These are phyloP conservation scores for Viridothelium virens DNA, from an alignment of 495 filamentous ascomycete genomes.

Conservation along the genomic window DNA sequence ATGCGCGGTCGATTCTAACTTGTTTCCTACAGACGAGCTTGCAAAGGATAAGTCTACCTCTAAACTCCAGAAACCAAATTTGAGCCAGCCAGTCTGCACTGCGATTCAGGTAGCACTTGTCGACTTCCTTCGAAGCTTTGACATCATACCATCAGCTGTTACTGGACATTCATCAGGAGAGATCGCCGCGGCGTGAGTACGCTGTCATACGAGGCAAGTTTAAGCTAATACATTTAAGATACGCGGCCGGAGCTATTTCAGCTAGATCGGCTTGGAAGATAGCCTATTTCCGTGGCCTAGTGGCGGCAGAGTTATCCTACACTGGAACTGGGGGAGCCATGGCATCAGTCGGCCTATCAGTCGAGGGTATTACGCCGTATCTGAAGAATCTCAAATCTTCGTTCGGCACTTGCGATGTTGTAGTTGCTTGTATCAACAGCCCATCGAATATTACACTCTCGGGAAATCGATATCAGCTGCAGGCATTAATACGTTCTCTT, in stretches of 20 bases:
- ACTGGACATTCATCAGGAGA: constrained; percentile 58
- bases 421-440: constrained; percentile 34
- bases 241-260: background rate
- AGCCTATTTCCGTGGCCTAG: background rate
- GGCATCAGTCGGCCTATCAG: constrained; percentile 23
- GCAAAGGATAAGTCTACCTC: constrained; percentile 19
- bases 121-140: constrained; percentile 27
- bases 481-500: background rate
- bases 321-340: constrained; percentile 15
- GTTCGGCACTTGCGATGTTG: background rate
- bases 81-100: constrained; percentile 24
- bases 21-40: constrained; percentile 17
- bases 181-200: constrained; percentile 55
- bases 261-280: background rate
- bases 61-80: constrained; percentile 17
- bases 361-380: background rate
- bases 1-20: background rate
- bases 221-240: constrained; percentile 35
- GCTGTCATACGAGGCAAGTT: constrained; percentile 31
- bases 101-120: constrained; percentile 24
- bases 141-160: constrained; percentile 36
- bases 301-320: background rate
- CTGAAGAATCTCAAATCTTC: background rate
- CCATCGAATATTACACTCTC: constrained; percentile 30
- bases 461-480: constrained; percentile 24